Percentiles rank a stretch among this genome's conserved stretches.
Evolutionary conservation across 164 flowering plant species (phyloP).

Genomic region (Vitis labrusca): DNA sequence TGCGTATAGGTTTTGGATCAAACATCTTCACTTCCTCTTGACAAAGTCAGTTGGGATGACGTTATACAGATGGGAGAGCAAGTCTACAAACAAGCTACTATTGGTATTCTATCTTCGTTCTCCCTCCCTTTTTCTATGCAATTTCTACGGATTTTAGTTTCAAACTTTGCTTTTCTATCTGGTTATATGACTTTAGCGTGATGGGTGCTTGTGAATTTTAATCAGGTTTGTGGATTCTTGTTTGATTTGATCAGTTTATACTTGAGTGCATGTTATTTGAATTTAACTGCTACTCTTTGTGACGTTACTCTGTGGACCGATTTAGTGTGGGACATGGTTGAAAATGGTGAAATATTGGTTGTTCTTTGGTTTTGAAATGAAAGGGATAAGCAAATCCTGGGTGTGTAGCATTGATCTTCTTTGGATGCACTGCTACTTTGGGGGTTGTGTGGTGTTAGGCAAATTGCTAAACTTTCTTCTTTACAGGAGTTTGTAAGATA

Average conservation of each 20-base stretch:
- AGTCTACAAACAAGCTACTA: conserved; percentile 80
- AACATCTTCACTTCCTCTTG: conserved; percentile 46
- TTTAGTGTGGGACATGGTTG: too few species aligned
- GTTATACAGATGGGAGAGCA: conserved; percentile 70
- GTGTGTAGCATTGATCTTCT: too few species aligned
- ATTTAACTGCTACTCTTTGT: too few species aligned
- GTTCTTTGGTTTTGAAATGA: too few species aligned
- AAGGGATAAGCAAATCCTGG: too few species aligned
- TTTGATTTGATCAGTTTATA: not conserved
- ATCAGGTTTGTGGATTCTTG: not conserved
- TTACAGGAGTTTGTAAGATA: too few species aligned
- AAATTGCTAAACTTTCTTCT: too few species aligned
- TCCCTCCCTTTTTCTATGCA: not conserved
- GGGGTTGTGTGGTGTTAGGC: too few species aligned
- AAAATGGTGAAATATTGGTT: too few species aligned
- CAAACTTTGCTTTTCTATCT: not conserved
- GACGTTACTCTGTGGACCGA: too few species aligned
- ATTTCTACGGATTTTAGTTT: not conserved
- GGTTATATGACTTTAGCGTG: not conserved
- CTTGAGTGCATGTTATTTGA: too few species aligned
- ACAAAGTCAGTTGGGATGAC: conserved; percentile 73
- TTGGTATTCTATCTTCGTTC: conserved; percentile 36
- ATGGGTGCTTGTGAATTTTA: not conserved
- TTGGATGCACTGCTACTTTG: too few species aligned
- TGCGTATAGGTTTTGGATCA: conserved; percentile 55